Evolutionary conservation across 306 rosid genomes (phyloP).

Genomic region (Dalbergia cultrata): DNA sequence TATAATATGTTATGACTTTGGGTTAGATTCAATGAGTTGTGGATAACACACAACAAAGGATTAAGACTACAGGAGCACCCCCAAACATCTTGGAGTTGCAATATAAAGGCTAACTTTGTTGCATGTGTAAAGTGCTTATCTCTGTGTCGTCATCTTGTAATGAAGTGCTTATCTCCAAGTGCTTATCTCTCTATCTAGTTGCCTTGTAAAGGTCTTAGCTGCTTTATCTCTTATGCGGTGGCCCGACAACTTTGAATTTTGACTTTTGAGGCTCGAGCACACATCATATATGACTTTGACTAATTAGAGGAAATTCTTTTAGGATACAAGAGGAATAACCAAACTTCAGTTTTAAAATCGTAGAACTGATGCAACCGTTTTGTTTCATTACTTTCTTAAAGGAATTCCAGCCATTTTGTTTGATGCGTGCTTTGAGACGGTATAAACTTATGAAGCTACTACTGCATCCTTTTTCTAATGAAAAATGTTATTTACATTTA

Average conservation of each 20-base stretch:
- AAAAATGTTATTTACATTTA: no score
- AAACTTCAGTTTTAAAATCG: background rate
- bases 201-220: background rate
- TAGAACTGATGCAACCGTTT: background rate
- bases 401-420: background rate
- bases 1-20: background rate
- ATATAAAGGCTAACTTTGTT: background rate
- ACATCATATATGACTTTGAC: conserved; percentile 6
- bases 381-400: no score
- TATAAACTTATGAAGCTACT: no score
- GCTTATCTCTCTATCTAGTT: background rate
- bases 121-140: background rate
- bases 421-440: background rate
- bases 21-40: background rate
- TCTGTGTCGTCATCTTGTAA: background rate
- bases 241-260: conserved; percentile 25
- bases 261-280: background rate
- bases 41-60: background rate
- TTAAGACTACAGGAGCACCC: background rate
- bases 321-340: background rate
- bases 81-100: conserved; percentile 30
- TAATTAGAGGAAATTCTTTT: background rate
- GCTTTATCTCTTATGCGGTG: background rate
- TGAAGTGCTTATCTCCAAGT: background rate
- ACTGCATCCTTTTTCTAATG: no score